Percentiles rank a stretch among this genome's conserved stretches.
Evolutionary conservation across 345 rosid genomes (phyloP).

Genomic region (Acer negundo): DNA sequence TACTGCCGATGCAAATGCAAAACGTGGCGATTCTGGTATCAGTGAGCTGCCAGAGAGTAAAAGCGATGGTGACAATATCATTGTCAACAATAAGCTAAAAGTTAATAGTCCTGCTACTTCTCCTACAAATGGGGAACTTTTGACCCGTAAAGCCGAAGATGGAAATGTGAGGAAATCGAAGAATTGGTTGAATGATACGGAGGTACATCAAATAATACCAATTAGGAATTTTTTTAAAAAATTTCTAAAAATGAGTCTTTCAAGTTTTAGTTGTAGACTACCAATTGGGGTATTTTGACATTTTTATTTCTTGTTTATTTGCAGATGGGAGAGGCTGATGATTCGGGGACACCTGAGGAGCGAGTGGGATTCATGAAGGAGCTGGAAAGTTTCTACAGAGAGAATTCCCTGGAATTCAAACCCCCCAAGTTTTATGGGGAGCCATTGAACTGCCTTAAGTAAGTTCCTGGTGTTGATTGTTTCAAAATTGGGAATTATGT

Average conservation of each 20-base stretch:
- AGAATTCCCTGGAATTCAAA: slow-evolving; percentile 63
- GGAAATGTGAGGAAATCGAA: slow-evolving; percentile 45
- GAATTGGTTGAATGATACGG: slow-evolving; percentile 59
- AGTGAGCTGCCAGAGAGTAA: slow-evolving; percentile 28
- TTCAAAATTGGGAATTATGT: slow-evolving; percentile 18
- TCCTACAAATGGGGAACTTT: slow-evolving; percentile 25
- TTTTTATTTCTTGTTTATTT: slow-evolving; percentile 18
- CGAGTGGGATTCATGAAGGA: slow-evolving; percentile 67
- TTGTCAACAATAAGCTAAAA: slow-evolving; percentile 15
- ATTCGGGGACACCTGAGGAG: slow-evolving; percentile 70
- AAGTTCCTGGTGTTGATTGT: slow-evolving; percentile 30
- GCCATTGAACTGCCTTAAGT: slow-evolving; percentile 82
- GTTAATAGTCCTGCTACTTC: slow-evolving; percentile 22
- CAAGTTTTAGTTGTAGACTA: not conserved
- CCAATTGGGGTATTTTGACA: not conserved
- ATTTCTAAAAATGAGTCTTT: not conserved
- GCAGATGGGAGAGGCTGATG: slow-evolving; percentile 61
- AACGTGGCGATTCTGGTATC: slow-evolving; percentile 11
- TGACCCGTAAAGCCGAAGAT: slow-evolving; percentile 35
- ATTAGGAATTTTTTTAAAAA: too few species aligned
- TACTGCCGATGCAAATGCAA: slow-evolving; percentile 11
- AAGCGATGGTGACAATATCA: slow-evolving; percentile 18
- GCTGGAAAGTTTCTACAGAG: slow-evolving; percentile 62
- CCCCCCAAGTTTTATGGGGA: slow-evolving; percentile 76
- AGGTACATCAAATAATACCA: slow-evolving; percentile 38